Percentiles rank a stretch among this genome's conserved stretches.
phyloP scores from a whole-genome alignment of 345 rosid genomes.

The Arabidopsis suecica region DNA sequence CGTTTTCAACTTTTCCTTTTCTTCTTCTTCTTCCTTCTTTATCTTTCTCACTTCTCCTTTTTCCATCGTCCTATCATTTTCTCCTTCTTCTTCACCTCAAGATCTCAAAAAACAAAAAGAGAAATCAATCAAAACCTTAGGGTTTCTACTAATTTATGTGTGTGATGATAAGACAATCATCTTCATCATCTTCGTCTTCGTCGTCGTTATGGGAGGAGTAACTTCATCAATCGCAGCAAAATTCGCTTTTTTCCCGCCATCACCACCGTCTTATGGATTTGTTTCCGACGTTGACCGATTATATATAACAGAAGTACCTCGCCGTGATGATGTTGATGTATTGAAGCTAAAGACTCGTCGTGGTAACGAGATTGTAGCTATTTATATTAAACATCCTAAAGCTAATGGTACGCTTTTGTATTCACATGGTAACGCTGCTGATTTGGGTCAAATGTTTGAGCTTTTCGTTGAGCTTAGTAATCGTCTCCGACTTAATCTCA shows the following conservation, averaged over 20 bases:
- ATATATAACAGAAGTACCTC: slow-evolving; percentile 63
- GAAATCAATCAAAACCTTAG: slow-evolving; percentile 12
- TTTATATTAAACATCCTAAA: slow-evolving; percentile 76
- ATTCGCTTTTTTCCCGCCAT: slow-evolving; percentile 99
- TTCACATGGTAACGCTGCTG: slow-evolving; percentile 99
- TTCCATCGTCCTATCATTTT: slow-evolving; percentile 16
- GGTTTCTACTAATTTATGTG: slow-evolving; percentile 35
- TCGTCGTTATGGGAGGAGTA: slow-evolving; percentile 86
- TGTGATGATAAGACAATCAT: slow-evolving; percentile 37
- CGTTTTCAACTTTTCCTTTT: slow-evolving; percentile 25
- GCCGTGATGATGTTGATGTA: slow-evolving; percentile 73
- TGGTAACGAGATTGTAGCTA: slow-evolving; percentile 88
- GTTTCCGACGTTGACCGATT: slow-evolving; percentile 54
- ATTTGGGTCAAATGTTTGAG: slow-evolving; percentile 96
- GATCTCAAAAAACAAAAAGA: slow-evolving; percentile 39
- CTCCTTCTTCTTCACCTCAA: slow-evolving; percentile 19
- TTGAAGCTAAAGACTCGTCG: slow-evolving; percentile 81
- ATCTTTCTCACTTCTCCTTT: slow-evolving; percentile 7
- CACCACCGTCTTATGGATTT: slow-evolving; percentile 77
- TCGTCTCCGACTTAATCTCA: slow-evolving; percentile 85
- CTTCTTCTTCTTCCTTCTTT: slow-evolving; percentile 11
- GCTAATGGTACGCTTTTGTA: slow-evolving; percentile 84
- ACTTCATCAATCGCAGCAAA: slow-evolving; percentile 96
- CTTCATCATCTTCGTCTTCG: not conserved
- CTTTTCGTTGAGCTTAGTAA: slow-evolving; percentile 84